Base-by-base conservation (phyloP, 352 stramenopile genomes). In the Phytopythium kandeliae region DNA sequence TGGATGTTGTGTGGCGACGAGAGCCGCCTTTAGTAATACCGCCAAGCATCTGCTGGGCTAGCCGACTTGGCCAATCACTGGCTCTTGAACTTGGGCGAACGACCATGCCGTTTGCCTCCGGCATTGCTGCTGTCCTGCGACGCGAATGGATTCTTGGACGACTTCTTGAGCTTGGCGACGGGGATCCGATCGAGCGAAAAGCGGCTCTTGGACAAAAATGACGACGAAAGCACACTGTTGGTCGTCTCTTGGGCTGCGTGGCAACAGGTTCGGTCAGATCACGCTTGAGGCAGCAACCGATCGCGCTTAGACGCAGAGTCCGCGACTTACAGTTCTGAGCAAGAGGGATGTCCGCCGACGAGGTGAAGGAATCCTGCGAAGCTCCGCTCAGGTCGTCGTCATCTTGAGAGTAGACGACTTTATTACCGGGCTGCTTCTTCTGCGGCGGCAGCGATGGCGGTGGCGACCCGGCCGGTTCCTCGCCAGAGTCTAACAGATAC, bases 141-240 rank as follows among this genome's bases (percentile, higher is more conserved):
- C 5, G 67, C 65, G 37, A 91, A 91, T 31, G 80, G 80, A 46
- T 89, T 91, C 67, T 89, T 91, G 15, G 75, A 74, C 34, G 75
- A 84, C 48, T 88, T 89, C 62, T 89, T 91, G 46, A 91, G 54
- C 57, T 88, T 89, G 21, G 71, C 73, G n/a, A 89, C 80, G 1
- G 77, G 75, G 37, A 91, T 85, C 26, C 56, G 86, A 58, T 65
- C 71, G n/a, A 91, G 67, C 26, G 80, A 91, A 49, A 91, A 91
- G 25, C 64, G 74, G 65, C 88, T 91, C 47, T 71, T 74, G 6
- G 73, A 81, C 41, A 91, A n/a, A n/a, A n/a, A 55, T 21, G 73
- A 72, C 19, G 70, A 70, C 19, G 71, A 24, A 40, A 91, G 58
- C 48, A 91, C 64, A 51, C 76, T 90, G 47, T 84, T 88, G 9